These are phyloP conservation scores for Alternaria novae-zelandiae DNA, from an alignment of 2,329 filamentous ascomycete genomes.

Conservation along the genomic window DNA sequence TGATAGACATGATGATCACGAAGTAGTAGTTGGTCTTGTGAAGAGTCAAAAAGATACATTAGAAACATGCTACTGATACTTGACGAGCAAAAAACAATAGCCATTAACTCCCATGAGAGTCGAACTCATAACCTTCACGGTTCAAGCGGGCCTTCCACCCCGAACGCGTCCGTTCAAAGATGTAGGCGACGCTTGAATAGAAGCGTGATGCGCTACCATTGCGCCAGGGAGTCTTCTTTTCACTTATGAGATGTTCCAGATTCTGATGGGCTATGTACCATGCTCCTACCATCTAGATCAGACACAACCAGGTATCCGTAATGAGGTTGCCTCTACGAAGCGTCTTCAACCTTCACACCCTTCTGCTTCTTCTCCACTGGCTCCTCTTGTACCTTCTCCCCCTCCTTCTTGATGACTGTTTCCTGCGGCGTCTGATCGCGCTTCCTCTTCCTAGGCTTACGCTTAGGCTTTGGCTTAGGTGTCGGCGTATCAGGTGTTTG, in stretches of 20 bases:
- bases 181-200: background rate
- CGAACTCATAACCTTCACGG: background rate
- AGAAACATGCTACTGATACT: too few species aligned
- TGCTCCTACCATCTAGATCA: background rate
- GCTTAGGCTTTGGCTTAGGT: background rate
- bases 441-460: background rate
- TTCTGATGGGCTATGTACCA: accelerated
- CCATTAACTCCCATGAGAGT: background rate
- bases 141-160: background rate
- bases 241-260: background rate
- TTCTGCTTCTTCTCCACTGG: background rate
- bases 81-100: background rate
- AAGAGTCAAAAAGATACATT: too few species aligned
- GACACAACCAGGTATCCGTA: background rate
- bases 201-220: background rate
- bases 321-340: background rate
- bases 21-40: background rate
- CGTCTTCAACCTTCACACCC: background rate
- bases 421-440: background rate
- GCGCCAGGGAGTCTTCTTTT: background rate
- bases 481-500: background rate
- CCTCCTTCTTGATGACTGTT: accelerated
- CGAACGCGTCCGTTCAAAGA: background rate
- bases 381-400: background rate
- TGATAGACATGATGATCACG: background rate